Evolutionary conservation across 2,329 filamentous ascomycete genomes (phyloP).

Genomic region (Penicillium sp.): DNA sequence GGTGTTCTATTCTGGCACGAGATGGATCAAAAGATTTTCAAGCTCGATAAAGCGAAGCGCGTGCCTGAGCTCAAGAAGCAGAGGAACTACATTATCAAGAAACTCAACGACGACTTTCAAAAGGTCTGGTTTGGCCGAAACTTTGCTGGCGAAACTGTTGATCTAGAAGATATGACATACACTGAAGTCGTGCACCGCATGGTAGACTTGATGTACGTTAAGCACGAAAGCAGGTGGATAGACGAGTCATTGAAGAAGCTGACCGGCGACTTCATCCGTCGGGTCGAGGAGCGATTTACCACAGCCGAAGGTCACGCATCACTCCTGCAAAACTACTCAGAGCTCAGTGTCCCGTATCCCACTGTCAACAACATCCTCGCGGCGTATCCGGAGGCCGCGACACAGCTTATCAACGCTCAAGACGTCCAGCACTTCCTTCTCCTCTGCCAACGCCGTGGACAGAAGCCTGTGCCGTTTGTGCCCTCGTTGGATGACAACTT

Average conservation of each 20-base stretch:
- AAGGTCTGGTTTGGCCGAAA: slow-evolving; percentile 97
- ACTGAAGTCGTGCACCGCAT: slow-evolving; percentile 83
- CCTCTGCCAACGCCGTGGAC: slow-evolving; percentile 85
- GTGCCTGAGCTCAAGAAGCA: slow-evolving; percentile 86
- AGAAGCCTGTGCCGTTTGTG: slow-evolving; percentile 97
- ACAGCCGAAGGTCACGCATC: slow-evolving; percentile 72
- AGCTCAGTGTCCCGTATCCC: slow-evolving; percentile 81
- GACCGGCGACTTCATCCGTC: slow-evolving; percentile 93
- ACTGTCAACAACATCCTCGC: slow-evolving; percentile 79
- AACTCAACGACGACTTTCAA: slow-evolving; percentile 93
- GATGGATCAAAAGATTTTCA: slow-evolving; percentile 99
- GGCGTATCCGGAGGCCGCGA: slow-evolving; percentile 82
- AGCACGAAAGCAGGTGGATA: slow-evolving; percentile 90
- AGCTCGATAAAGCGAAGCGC: slow-evolving; percentile 91
- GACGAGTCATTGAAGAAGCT: slow-evolving; percentile 81
- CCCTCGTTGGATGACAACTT: slow-evolving; percentile 96
- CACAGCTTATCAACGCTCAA: slow-evolving; percentile 95
- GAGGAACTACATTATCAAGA: slow-evolving; percentile 89
- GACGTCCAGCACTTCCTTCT: slow-evolving; percentile 97
- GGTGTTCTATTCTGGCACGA: slow-evolving; percentile 97
- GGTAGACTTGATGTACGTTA: slow-evolving; percentile 89
- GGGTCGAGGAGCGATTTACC: slow-evolving; percentile 95
- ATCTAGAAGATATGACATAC: slow-evolving; percentile 96
- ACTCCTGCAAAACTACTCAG: slow-evolving; percentile 84
- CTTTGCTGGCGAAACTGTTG: slow-evolving; percentile 76